phyloP scores from a whole-genome alignment of 129 eudicot species.

The Chrysanthemum lavandulifolium region DNA sequence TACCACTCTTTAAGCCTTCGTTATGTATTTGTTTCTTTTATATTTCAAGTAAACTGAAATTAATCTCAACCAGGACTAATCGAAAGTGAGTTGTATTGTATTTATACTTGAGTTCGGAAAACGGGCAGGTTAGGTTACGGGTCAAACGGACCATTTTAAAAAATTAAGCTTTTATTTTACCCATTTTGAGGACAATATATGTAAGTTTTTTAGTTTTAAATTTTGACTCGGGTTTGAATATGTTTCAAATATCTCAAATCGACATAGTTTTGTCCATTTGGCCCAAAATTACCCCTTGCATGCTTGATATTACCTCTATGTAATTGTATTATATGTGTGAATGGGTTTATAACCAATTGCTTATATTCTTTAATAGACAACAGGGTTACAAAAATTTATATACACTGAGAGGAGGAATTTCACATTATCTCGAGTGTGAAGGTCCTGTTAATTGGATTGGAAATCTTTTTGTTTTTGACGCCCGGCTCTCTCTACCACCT shows the following conservation, averaged over 20 bases:
- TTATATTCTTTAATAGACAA: constrained; percentile 45
- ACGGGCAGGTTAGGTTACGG: background rate
- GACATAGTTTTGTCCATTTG: background rate
- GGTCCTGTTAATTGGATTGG: constrained; percentile 89
- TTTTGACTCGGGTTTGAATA: background rate
- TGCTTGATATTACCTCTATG: constrained; percentile 11
- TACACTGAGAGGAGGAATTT: constrained; percentile 82
- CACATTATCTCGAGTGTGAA: constrained; percentile 81
- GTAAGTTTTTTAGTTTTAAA: too few relatives aligned
- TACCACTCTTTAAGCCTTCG: constrained; percentile 17
- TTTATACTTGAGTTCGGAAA: constrained; percentile 6
- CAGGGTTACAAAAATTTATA: constrained; percentile 83
- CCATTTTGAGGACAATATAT: too few relatives aligned
- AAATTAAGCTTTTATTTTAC: too few relatives aligned
- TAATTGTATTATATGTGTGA: background rate
- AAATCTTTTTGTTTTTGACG: constrained; percentile 87
- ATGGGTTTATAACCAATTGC: background rate
- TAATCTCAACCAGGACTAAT: constrained; percentile 15
- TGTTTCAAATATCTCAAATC: background rate
- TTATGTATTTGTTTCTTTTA: background rate
- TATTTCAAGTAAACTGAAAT: background rate
- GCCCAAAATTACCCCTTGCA: background rate
- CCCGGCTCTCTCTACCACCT: constrained; percentile 92
- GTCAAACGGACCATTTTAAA: background rate
- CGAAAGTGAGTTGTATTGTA: background rate